Conservation (phyloP, 1,139 yeast species). For the Kodamaea fungicola region DNA sequence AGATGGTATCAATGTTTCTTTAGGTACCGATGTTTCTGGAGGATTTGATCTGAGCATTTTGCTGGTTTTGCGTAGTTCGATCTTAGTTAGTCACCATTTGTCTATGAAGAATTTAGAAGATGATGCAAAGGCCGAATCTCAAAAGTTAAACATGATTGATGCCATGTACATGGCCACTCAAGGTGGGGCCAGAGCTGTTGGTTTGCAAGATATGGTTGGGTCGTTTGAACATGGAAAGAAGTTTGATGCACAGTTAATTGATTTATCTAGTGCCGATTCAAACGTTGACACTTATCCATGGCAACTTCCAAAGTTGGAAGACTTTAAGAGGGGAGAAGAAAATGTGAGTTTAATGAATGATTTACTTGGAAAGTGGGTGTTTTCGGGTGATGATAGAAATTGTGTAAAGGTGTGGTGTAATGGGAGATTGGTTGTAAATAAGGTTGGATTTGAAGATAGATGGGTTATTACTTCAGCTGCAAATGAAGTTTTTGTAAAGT, state of each 20-base stretch:
- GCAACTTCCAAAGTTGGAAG: conserved; percentile 39
- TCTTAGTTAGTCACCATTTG: conserved; percentile 79
- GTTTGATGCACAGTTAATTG: conserved; percentile 82
- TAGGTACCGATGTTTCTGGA: conserved; percentile 93
- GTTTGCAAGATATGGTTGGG: conserved; percentile 58
- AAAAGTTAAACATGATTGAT: conserved; percentile 61
- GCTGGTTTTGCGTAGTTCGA: conserved; percentile 71
- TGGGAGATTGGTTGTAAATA: conserved; percentile 59
- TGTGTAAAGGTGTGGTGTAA: conserved; percentile 77
- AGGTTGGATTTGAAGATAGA: conserved; percentile 14
- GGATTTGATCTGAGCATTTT: conserved; percentile 83
- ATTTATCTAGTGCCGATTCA: conserved; percentile 49
- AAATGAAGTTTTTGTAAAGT: not conserved
- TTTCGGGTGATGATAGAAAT: conserved; percentile 91
- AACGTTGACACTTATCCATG: conserved; percentile 74
- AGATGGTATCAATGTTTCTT: conserved; percentile 67
- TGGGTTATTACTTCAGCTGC: conserved; percentile 9
- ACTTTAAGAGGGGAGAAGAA: conserved; percentile 1
- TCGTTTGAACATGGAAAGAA: conserved; percentile 70
- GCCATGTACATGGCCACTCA: conserved; percentile 78
- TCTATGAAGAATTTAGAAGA: conserved; percentile 54
- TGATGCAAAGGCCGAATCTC: conserved; percentile 13
- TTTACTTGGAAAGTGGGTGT: conserved; percentile 86
- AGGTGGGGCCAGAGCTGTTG: conserved; percentile 86
- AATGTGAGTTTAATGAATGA: conserved; percentile 33